A percentile compares a stretch with the other conserved stretches of the same genome.
Conservation (phyloP, 2,329 filamentous ascomycete genomes). For the Cephalotrichum gorgonifer region DNA sequence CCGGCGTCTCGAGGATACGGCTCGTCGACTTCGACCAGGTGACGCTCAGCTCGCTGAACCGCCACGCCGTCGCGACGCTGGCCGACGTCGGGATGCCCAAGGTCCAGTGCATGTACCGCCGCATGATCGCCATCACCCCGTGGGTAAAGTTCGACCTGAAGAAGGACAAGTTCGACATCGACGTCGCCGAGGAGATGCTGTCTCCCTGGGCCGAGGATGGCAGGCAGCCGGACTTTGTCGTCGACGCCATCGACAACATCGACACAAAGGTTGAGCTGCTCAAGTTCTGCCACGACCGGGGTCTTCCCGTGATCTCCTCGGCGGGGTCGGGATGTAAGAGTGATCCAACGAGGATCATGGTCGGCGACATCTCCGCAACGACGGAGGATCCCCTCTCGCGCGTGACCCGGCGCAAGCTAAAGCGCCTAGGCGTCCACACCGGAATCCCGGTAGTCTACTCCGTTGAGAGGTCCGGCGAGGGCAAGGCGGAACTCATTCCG, state of each 20-base stretch:
- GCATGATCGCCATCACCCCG: conserved; percentile 77
- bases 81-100: conserved; percentile 91
- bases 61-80: conserved; percentile 90
- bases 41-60: conserved; percentile 83
- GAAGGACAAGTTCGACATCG: conserved; percentile 70
- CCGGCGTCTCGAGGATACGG: conserved; percentile 77
- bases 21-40: conserved; percentile 98
- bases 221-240: conserved; percentile 70
- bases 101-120: conserved; percentile 70
- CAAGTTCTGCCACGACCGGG: conserved; percentile 72
- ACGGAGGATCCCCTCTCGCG: conserved; percentile 84
- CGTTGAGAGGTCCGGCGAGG: conserved; percentile 78
- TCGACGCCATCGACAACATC: conserved; percentile 98
- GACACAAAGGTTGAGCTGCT: conserved; percentile 89
- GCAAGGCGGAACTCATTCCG: conserved; percentile 82
- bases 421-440: conserved; percentile 64
- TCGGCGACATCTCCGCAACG: conserved; percentile 83
- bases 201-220: conserved; percentile 50
- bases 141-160: conserved; percentile 86
- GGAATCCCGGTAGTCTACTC: conserved; percentile 92
- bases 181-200: conserved; percentile 56
- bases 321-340: conserved; percentile 98
- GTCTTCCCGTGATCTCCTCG: conserved; percentile 75
- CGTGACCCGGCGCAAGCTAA: conserved; percentile 69
- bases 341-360: conserved; percentile 68